phyloP scores from a whole-genome alignment of 768 basidiomycete genomes.

The Paxillus ammoniavirescens region DNA sequence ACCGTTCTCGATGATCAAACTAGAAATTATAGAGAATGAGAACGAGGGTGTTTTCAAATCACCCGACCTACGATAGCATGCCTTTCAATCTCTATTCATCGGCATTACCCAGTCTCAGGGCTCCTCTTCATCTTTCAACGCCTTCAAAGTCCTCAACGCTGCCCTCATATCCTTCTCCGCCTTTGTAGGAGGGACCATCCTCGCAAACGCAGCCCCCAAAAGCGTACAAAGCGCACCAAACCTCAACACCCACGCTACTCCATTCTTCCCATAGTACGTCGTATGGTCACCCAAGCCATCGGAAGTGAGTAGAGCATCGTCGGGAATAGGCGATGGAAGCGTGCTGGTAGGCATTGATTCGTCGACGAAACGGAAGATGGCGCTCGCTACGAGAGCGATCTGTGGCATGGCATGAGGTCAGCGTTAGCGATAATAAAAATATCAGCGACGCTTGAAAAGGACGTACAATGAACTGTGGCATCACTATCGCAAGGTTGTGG shows the following conservation, averaged over 20 bases:
- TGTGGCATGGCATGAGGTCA: constrained; percentile 25
- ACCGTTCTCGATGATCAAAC: no score
- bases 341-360: constrained; percentile 26
- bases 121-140: constrained; percentile 60
- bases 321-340: constrained; percentile 27
- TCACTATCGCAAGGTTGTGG: constrained; percentile 92
- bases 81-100: neutral
- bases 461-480: constrained; percentile 91
- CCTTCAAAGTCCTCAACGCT: constrained; percentile 75
- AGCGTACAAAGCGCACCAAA: constrained; percentile 89
- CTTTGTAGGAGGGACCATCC: constrained; percentile 83
- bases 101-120: constrained; percentile 32
- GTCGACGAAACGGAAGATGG: constrained; percentile 84
- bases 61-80: neutral
- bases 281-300: constrained; percentile 40
- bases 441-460: neutral
- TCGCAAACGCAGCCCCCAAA: constrained; percentile 72
- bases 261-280: constrained; percentile 78
- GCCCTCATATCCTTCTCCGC: constrained; percentile 90
- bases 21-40: no score
- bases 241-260: constrained; percentile 91
- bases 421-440: neutral
- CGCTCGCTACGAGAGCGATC: constrained; percentile 84
- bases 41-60: neutral
- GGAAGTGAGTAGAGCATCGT: constrained; percentile 25